Evolutionary conservation across 306 rosid genomes (phyloP), one percentile per base, ranked within the genome.

Genomic region (Prunus mira): DNA sequence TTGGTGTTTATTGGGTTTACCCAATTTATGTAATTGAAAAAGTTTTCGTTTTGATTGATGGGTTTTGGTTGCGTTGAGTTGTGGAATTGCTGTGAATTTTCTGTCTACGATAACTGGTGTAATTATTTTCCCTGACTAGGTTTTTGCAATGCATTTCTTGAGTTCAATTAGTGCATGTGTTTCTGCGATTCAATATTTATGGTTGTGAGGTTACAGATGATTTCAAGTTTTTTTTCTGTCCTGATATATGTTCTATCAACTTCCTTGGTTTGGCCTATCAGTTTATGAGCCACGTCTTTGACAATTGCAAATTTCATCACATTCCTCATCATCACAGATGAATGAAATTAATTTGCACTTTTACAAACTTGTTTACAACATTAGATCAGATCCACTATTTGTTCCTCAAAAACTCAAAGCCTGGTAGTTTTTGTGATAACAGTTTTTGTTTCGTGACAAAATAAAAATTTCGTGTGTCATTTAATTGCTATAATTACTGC

Each of bases 11-110:
- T 71, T 43, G 10, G 43, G 27, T 49, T 63, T 80, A 12, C 12
- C 13, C 10, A 11, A 24, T 30, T 28, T 38, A 27, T 74, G 38
- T 19, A 67, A 32, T 12, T 69, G 76, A 55, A 24, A 55, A 69
- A 20, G 56, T 62, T 34, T 61, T 55, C 56, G 22, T 25, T 80
- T 72, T 64, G 72, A 30, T 56, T 24, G 66, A n/a, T 65, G 78
- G 72, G 67, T 60, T 60, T 46, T 49, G 38, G 30, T 57, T 32
- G 62, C 17, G 27, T 25, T 77, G 55, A 49, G 20, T 52, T 72
- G 6, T 57, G 8, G 49, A 52, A 9, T 32, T 25, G 58, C 32
- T 73, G 56, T 66, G 14, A 45, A 68, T 66, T 62, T 75, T 46
- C 61, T 65, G 15, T 55, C 18, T 43, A 18, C 15, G 22, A 52